phyloP scores from a whole-genome alignment of 345 rosid genomes.

The Linum trigynum region DNA sequence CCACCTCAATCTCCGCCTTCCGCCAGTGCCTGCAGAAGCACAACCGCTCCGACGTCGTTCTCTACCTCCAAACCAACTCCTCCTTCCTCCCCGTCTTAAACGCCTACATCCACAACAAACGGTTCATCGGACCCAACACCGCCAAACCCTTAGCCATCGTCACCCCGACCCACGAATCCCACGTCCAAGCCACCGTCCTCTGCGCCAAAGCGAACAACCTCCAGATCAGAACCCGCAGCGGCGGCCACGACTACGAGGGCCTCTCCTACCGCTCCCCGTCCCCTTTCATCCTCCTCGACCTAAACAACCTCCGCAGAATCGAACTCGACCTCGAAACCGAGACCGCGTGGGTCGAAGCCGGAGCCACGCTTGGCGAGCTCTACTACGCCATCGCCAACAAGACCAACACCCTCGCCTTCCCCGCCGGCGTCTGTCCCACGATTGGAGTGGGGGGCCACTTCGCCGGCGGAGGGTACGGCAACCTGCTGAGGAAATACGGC shows the following conservation, averaged over 20 bases:
- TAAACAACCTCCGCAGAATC: not conserved
- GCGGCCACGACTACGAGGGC: slow-evolving; percentile 11
- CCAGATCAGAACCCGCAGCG: slow-evolving; percentile 7
- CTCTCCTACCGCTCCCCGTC: not conserved
- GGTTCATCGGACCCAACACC: not conserved
- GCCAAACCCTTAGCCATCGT: slow-evolving; percentile 3
- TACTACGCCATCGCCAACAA: not conserved
- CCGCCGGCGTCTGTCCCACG: slow-evolving; percentile 7
- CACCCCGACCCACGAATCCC: not conserved
- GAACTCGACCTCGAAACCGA: not conserved
- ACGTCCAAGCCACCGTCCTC: slow-evolving; percentile 2
- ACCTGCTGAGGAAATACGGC: slow-evolving; percentile 5
- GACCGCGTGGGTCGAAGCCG: slow-evolving; percentile 5
- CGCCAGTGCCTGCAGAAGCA: not conserved
- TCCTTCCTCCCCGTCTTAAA: not conserved
- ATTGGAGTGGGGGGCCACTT: slow-evolving; percentile 7
- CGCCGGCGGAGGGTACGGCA: slow-evolving; percentile 7
- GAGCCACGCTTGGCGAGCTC: slow-evolving; percentile 2
- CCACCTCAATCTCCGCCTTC: not conserved
- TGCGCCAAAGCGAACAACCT: not conserved
- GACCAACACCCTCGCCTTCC: slow-evolving; percentile 1
- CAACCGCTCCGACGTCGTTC: not conserved
- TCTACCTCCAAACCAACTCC: slow-evolving; percentile 1
- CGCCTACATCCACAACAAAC: not conserved
- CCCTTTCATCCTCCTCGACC: slow-evolving; percentile 2